Base-by-base conservation (phyloP, 768 basidiomycete species). In the Russula sp. region DNA sequence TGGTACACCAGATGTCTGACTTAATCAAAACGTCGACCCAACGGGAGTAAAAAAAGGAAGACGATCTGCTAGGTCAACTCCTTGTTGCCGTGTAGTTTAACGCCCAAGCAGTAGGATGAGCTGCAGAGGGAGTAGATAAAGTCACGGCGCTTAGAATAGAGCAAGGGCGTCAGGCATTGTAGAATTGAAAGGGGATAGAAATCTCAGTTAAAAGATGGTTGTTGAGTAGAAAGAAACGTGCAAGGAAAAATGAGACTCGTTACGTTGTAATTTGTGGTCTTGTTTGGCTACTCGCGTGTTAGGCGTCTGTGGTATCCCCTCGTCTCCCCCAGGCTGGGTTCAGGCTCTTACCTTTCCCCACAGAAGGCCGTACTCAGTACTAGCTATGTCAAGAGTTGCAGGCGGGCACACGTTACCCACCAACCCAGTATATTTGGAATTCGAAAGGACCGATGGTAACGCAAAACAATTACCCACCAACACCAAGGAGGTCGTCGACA, bases 51-150 rank as follows among this genome's bases (percentile, higher is more conserved):
- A 64, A 66, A 77, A 53, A 75, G 80, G 80, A 74, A 74, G 80
- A 85, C 78, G 79, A 79, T 85, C 84, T 86, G 83, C 82, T 74
- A 75, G 72, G 71, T 67, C 69, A 65, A 63, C 9, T 78, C 60
- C 10, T 55, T 87, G 68, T 87, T 63, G 85, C 85, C 84, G 79
- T 73, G 81, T 79, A 69, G 85, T 87, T 87, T 87, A 87, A 85
- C 86, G 80, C 75, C 81, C 72, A 73, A 75, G 79, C 82, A 77
- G 75, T 76, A 59, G 71, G 68, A 66, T 53, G 54, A 68, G 51
- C 62, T 66, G 74, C 79, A 77, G 79, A 78, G 75, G 79, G 78
- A 79, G 84, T 84, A 81, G 85, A 87, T 87, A 84, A 76, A 63
- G 34, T 78, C 79, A 71, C 79, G 84, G 84, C 53, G 59, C 32